phyloP scores from a whole-genome alignment of 169 alveolate species.

The Neospora caninum region DNA sequence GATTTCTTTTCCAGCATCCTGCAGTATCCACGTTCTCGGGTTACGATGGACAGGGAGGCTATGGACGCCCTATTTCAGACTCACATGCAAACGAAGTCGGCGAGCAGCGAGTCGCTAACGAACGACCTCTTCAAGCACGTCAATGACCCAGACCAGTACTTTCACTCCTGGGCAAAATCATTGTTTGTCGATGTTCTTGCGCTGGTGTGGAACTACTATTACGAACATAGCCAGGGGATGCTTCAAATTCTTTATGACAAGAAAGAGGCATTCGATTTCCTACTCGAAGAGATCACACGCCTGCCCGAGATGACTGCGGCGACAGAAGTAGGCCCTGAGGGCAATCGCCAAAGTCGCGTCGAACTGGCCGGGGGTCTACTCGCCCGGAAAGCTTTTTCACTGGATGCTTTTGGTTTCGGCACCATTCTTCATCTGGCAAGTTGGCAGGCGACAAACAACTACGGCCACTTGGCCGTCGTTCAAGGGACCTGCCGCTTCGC shows the following conservation, averaged over 20 bases:
- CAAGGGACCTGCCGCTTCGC: conserved; percentile 26
- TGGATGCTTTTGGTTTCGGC: conserved; percentile 22
- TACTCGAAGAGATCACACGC: neutral
- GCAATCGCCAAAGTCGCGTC: neutral
- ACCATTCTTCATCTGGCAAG: neutral
- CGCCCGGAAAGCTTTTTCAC: neutral
- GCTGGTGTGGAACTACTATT: neutral
- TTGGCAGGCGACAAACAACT: neutral
- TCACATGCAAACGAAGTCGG: neutral
- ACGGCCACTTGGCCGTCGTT: neutral
- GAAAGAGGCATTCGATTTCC: neutral
- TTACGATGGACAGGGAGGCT: neutral
- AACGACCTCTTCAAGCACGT: neutral
- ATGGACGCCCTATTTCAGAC: neutral
- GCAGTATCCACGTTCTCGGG: conserved; percentile 2
- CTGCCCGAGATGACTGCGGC: neutral
- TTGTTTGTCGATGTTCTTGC: neutral
- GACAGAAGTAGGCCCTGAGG: neutral
- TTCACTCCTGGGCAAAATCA: neutral
- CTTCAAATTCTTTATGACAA: neutral
- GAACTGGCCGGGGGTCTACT: neutral
- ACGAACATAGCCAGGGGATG: conserved; percentile 29
- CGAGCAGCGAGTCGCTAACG: neutral
- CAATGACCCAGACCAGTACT: neutral
- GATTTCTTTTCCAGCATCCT: neutral